Evolutionary conservation across 306 rosid genomes (phyloP), one percentile per base, ranked within the genome.

Genomic region (Vachellia collinsii): DNA sequence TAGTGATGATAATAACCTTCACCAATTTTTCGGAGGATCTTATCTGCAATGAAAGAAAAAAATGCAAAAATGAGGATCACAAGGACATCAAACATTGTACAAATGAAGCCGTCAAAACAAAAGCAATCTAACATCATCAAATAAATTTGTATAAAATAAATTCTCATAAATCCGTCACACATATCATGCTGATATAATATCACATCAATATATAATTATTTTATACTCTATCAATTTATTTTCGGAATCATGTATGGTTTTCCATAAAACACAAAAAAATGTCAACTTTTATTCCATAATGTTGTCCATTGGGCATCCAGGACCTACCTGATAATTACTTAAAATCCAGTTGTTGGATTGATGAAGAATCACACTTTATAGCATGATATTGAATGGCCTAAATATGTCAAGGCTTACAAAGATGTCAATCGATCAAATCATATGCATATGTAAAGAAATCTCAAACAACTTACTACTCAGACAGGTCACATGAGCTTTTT

Each of bases 11-110:
- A 36, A 47, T 25, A 37, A 79, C 83, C 97, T 85, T 91, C 97
- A 46, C 97, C 97, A 88, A 91, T 85, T 85, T 91, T 91, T 77
- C 82, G 64, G 50, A 85, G 88, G 70, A 88, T 91, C 80, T 83
- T 90, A 82, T 91, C 97, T 89, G 88, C 80, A 83, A 67, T 56
- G 16, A 74, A 44, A 82, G 11, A 63, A 63, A 63, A 59, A 69
- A 79, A n/a, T 1, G 5, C 9, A 23, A 19, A 62, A 38, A 22
- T 72, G 36, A 59, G 78, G 10, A 62, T 72, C 34, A 14, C 47
- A 14, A 10, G 44, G 34, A 34, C 36, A 78, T 54, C 19, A 41
- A 53, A 16, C 7, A 5, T n/a, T 59, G 36, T 71, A 79, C 25
- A 58, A 7, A 43, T 25, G 23, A 72, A 43, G 29, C 51, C 20